phyloP scores from a whole-genome alignment of 83 land plant genomes.

The Thuja plicata region DNA sequence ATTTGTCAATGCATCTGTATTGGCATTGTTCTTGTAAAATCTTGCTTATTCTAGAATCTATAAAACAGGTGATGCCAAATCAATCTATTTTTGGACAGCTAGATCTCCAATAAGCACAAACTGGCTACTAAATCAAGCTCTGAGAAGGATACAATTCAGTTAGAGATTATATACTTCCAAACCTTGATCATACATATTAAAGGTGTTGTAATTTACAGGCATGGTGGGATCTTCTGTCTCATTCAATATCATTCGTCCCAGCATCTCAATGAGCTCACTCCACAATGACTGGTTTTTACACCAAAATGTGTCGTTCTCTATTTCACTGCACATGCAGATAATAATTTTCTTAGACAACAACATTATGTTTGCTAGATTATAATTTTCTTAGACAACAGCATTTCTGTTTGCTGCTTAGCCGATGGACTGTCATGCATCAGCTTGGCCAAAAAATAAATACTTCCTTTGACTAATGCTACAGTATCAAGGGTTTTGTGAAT shows the following conservation, averaged over 20 bases:
- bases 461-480: neutral
- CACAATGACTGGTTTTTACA: neutral
- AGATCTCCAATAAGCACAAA: neutral
- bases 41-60: neutral
- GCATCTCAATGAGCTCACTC: neutral
- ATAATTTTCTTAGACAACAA: neutral
- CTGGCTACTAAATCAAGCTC: neutral
- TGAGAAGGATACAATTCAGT: neutral
- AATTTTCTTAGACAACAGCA: neutral
- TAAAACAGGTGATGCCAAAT: neutral
- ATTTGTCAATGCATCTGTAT: neutral
- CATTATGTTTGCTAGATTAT: neutral
- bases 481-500: neutral
- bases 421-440: neutral
- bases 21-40: neutral
- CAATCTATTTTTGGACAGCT: neutral
- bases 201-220: neutral
- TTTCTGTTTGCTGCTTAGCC: neutral
- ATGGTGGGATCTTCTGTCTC: neutral
- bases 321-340: neutral
- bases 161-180: neutral
- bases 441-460: neutral
- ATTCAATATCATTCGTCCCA: neutral
- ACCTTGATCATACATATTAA: neutral
- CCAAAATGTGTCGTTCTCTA: neutral